These are phyloP conservation scores for Aspergillus tamarii DNA, from an alignment of 2,329 filamentous ascomycete genomes.

Conservation along the genomic window DNA sequence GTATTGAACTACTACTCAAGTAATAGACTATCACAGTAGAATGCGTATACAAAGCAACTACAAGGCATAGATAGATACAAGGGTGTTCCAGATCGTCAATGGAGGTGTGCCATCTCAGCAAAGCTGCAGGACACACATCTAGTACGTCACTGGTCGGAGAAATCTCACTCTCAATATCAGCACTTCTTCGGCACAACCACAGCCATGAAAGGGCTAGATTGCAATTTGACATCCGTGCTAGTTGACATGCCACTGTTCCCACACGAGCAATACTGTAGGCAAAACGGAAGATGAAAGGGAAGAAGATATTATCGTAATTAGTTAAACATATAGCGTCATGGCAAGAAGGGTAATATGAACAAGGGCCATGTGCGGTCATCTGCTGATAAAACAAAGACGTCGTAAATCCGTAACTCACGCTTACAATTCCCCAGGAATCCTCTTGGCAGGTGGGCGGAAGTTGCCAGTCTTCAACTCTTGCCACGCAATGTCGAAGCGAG, in stretches of 20 bases:
- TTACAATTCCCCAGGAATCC: slow-evolving; percentile 44
- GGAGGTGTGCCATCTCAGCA: slow-evolving; percentile 45
- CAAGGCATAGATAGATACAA: not conserved
- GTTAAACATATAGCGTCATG: slow-evolving; percentile 32
- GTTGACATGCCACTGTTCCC: not conserved
- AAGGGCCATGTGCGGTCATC: slow-evolving; percentile 30
- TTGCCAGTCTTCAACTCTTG: slow-evolving; percentile 57
- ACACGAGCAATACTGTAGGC: not conserved
- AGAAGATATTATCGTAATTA: slow-evolving; percentile 32
- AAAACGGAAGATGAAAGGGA: slow-evolving; percentile 1
- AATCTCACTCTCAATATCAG: slow-evolving; percentile 65
- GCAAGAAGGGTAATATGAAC: slow-evolving; percentile 30
- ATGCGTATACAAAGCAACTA: not conserved
- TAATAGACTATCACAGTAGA: not conserved
- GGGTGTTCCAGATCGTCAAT: slow-evolving; percentile 50
- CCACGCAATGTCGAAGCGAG: slow-evolving; percentile 75
- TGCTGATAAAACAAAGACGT: slow-evolving; percentile 23
- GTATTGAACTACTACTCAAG: not conserved
- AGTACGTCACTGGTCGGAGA: slow-evolving; percentile 46
- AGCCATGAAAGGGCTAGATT: slow-evolving; percentile 81
- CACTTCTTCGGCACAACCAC: slow-evolving; percentile 99
- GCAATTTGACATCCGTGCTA: slow-evolving; percentile 99
- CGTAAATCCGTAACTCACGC: slow-evolving; percentile 33
- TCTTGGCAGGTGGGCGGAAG: slow-evolving; percentile 42
- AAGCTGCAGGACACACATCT: slow-evolving; percentile 44